Conservation (phyloP, 2,329 filamentous ascomycete species). For the Arthrobotrys megalospora region DNA sequence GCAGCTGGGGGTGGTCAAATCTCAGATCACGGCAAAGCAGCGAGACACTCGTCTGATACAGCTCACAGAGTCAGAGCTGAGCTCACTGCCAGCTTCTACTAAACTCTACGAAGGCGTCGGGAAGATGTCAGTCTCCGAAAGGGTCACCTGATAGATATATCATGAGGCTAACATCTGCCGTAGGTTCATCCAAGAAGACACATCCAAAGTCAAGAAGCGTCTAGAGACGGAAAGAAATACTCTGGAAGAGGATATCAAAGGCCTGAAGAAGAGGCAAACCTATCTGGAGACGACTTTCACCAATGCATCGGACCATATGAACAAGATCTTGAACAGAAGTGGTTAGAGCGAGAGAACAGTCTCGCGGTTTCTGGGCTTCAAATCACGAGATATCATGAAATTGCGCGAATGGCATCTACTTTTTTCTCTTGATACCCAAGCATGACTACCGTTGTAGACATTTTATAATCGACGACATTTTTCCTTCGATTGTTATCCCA, state of each 20-base stretch:
- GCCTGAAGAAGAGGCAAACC: conserved; percentile 87
- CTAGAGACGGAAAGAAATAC: conserved; percentile 81
- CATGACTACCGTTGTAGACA: conserved; percentile 38
- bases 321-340: conserved; percentile 82
- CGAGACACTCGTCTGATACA: conserved; percentile 90
- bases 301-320: conserved; percentile 91
- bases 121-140: conserved; percentile 82
- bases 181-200: conserved; percentile 90
- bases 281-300: conserved; percentile 96
- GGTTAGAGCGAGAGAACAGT: conserved; percentile 65
- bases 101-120: conserved; percentile 94
- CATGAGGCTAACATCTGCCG: conserved; percentile 27
- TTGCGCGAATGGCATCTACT: conserved; percentile 18
- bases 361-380: conserved; percentile 21
- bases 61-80: conserved; percentile 86
- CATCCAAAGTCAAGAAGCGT: conserved; percentile 80
- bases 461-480: conserved; percentile 38
- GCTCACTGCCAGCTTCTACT: conserved; percentile 80
- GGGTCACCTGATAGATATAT: conserved; percentile 28
- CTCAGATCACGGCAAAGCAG: conserved; percentile 87
- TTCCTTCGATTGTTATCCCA: conserved; percentile 1
- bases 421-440: conserved; percentile 41
- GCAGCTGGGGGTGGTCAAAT: conserved; percentile 87
- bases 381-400: conserved; percentile 26
- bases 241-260: conserved; percentile 82